Percentiles rank a stretch among this genome's conserved stretches.
phyloP scores from a whole-genome alignment of 1,284 basidiomycete genomes.

The Ganoderma sp. region DNA sequence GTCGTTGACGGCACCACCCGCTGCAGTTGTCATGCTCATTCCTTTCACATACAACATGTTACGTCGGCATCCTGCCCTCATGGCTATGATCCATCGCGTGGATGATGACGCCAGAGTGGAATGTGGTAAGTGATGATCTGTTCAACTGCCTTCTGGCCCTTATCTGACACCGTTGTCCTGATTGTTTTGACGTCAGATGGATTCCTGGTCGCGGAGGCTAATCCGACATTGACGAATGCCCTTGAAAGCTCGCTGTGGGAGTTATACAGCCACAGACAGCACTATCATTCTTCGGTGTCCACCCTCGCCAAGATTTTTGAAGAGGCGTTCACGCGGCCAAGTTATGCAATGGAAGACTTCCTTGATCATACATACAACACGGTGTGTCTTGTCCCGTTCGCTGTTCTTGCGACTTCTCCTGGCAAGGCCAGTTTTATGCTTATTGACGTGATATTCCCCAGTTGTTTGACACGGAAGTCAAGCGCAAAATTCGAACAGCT shows the following conservation, averaged over 20 bases:
- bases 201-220: conserved; percentile 70
- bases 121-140: conserved; percentile 42
- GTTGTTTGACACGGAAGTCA: conserved; percentile 89
- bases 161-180: background rate
- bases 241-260: conserved; percentile 94
- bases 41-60: conserved; percentile 96
- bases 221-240: conserved; percentile 82
- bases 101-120: conserved; percentile 52
- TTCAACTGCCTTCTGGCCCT: conserved; percentile 5
- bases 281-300: conserved; percentile 87
- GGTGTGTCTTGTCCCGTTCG: conserved; percentile 55
- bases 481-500: conserved; percentile 81
- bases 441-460: conserved; percentile 40
- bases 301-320: conserved; percentile 87
- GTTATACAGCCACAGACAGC: conserved; percentile 76
- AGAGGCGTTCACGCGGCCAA: conserved; percentile 92
- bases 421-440: conserved; percentile 4
- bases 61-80: conserved; percentile 89
- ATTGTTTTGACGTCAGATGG: conserved; percentile 60
- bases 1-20: conserved; percentile 85
- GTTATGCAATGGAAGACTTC: conserved; percentile 94
- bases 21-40: conserved; percentile 89
- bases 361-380: conserved; percentile 95
- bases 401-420: background rate
- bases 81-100: conserved; percentile 88